Evolutionary conservation across 257 asterid genomes (phyloP).

Genomic region (Lycium ferocissimum): DNA sequence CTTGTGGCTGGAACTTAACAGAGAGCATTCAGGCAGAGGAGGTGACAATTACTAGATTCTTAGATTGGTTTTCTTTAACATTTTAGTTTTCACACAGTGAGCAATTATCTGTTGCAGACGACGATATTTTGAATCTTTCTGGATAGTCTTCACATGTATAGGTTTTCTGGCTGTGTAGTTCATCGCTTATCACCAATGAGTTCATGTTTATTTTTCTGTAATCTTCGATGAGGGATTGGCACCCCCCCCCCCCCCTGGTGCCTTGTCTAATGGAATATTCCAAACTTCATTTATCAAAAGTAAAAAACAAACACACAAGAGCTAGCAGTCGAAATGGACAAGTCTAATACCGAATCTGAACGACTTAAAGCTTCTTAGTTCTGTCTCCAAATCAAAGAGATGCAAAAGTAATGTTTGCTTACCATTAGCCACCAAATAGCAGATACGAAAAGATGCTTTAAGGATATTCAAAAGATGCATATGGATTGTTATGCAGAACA

Average conservation of each 20-base stretch:
- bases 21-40: not conserved
- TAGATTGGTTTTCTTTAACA: not conserved
- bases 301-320: not conserved
- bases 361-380: not conserved
- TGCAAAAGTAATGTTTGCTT: not conserved
- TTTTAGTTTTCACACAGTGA: not conserved
- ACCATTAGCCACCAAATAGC: not conserved
- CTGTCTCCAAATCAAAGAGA: not conserved
- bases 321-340: not conserved
- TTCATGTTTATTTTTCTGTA: not conserved
- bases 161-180: not conserved
- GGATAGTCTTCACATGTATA: not conserved
- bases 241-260: not conserved
- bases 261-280: conserved; percentile 8
- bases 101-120: not conserved
- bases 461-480: conserved; percentile 14
- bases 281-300: not conserved
- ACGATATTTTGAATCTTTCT: not conserved
- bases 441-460: not conserved
- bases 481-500: conserved; percentile 16
- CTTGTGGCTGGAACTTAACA: not conserved
- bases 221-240: conserved; percentile 10
- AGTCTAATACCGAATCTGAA: not conserved
- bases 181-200: not conserved
- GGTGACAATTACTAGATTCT: not conserved